A percentile compares a stretch with the other conserved stretches of the same genome.
Conservation (phyloP, 257 asterid genomes). For the Solanum lignicaule region DNA sequence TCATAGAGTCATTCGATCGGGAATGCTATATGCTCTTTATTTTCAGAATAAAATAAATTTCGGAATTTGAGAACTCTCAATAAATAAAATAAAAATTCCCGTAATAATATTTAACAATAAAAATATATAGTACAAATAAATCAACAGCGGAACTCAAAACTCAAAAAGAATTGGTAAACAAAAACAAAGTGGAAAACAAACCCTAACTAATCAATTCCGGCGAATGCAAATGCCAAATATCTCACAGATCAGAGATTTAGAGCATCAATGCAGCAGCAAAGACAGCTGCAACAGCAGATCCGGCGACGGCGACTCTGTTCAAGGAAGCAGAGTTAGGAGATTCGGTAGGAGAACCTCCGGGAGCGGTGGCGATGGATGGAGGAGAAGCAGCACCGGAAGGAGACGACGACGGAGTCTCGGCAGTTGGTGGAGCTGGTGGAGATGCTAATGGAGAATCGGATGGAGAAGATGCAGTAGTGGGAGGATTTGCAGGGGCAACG, state of each 20-base stretch:
- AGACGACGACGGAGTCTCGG: slow-evolving; percentile 10
- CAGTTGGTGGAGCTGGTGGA: slow-evolving; percentile 20
- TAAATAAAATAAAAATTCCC: not conserved
- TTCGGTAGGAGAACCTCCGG: slow-evolving; percentile 17
- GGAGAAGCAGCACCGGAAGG: slow-evolving; percentile 10
- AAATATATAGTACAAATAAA: not conserved
- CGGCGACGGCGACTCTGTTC: slow-evolving; percentile 35
- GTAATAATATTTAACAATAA: not conserved
- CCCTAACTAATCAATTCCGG: not conserved
- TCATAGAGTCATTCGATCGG: too few relatives aligned
- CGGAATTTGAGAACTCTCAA: not conserved
- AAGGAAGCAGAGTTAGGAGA: slow-evolving; percentile 26
- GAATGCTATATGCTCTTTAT: too few relatives aligned
- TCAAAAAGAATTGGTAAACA: not conserved
- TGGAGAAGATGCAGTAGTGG: not conserved
- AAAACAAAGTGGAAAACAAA: not conserved
- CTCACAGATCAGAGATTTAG: slow-evolving; percentile 11
- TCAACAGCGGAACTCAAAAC: not conserved
- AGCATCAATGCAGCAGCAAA: slow-evolving; percentile 30
- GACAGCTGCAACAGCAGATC: slow-evolving; percentile 36
- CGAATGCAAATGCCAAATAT: not conserved
- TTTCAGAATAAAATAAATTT: too few relatives aligned
- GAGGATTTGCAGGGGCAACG: slow-evolving; percentile 14
- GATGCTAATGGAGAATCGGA: slow-evolving; percentile 15
- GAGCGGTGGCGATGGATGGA: slow-evolving; percentile 20